These are phyloP conservation scores for Eugenia klotzschiana DNA, from an alignment of 441 rosid genomes.

Conservation along the genomic window DNA sequence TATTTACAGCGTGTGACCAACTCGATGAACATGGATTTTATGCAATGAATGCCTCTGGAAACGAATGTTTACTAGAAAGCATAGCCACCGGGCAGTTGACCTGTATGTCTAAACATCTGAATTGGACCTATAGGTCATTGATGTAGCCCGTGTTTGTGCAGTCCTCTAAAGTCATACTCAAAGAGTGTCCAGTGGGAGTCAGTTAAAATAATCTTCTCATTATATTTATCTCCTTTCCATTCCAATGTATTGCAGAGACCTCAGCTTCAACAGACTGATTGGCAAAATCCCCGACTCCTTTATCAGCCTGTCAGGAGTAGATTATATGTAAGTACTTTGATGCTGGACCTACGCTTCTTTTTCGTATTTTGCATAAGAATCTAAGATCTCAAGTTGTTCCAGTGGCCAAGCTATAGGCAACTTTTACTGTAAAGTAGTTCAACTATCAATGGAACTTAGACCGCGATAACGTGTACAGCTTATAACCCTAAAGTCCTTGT, in stretches of 20 bases:
- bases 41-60: background rate
- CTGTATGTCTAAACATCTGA: background rate
- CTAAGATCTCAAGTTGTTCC: background rate
- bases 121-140: background rate
- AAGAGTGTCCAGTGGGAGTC: background rate
- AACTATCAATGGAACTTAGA: background rate
- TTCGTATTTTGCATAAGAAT: background rate
- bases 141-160: fast-evolving
- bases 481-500: background rate
- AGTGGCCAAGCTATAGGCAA: background rate
- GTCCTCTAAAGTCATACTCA: background rate
- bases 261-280: constrained; percentile 2
- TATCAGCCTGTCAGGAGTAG: fast-evolving
- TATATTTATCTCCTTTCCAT: background rate
- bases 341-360: background rate
- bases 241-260: background rate
- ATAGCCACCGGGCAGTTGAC: background rate
- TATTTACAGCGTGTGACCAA: fast-evolving
- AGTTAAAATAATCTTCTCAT: background rate
- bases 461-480: fast-evolving
- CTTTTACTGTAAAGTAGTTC: background rate
- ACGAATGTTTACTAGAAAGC: background rate
- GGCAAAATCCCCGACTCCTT: background rate
- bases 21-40: background rate
- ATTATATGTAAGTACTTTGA: background rate